Evolutionary conservation across 2,329 filamentous ascomycete species (phyloP), one percentile per base, ranked within the genome.

Genomic region (Dothistroma septosporum): DNA sequence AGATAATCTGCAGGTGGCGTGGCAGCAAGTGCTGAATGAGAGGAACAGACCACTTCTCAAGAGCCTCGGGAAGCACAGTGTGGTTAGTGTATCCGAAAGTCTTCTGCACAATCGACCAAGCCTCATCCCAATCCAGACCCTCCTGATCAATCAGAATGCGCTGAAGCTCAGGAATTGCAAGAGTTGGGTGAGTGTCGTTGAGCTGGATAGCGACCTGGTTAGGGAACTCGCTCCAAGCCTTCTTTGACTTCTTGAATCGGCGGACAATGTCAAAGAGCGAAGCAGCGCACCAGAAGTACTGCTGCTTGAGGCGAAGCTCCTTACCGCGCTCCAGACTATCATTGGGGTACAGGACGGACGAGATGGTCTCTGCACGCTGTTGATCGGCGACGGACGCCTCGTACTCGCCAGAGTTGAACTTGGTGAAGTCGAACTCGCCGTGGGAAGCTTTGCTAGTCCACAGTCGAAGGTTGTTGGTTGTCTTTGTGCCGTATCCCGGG

Each of bases 221-320:
- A 49, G 93, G 83, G 78, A 99, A 99, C 72, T 96, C 90, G 67
- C 79, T 87, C 94, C 94, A 99, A 8, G 88, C 80, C 65, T 93
- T 87, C 80, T 91, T 92, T 19, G 91, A 87, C 84, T 97, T 99
- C 83, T 97, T 99, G 86, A 97, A 99, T 61, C 94, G 88, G 61
- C 94, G 90, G 62, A 99, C 89, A 73, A 99, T 99, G 72, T 99
- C 94, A 73, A 91, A 91, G 4, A 99, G 83, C 16, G 94, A 99
- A 16, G 94, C 94, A 56, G 94, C 92, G 72, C 96, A 96, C 94
- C 94, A 99, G 80, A 99, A 99, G 83, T 99, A 99, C 76, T 99
- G 94, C 77, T 99, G 94, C 84, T 99, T 99, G 76, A 99, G 79
- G 57, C 94, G 91, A 65, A 99, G 86, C 80, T 99, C 94, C 78